Evolutionary conservation across 1,284 basidiomycete species (phyloP).

Genomic region (Leccinum fuscescens): DNA sequence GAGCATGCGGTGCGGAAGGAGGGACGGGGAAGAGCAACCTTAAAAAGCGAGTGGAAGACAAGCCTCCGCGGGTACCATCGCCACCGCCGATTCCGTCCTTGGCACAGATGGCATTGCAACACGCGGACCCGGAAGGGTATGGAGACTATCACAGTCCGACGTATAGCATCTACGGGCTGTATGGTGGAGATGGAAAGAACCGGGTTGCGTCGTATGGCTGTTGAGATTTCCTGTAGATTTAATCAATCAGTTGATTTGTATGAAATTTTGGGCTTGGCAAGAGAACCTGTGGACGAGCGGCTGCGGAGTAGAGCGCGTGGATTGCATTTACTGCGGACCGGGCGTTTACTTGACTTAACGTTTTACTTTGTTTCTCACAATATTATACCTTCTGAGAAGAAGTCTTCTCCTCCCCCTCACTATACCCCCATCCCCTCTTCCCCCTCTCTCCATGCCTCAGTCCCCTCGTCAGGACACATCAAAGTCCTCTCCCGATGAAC

Average conservation of each 20-base stretch:
- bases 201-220: conserved; percentile 34
- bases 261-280: conserved; percentile 6
- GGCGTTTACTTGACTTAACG: neutral
- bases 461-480: conserved; percentile 23
- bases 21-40: conserved; percentile 19
- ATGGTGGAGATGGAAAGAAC: conserved; percentile 63
- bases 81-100: conserved; percentile 72
- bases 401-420: neutral
- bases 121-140: conserved; percentile 58
- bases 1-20: neutral
- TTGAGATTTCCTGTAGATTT: neutral
- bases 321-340: conserved; percentile 12
- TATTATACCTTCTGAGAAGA: neutral
- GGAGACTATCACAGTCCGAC: conserved; percentile 73
- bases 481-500: conserved; percentile 36
- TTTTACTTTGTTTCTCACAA: neutral
- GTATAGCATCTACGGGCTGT: conserved; percentile 76
- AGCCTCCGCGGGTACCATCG: conserved; percentile 73
- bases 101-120: conserved; percentile 71
- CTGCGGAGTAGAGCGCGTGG: conserved; percentile 24
- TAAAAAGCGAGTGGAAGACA: conserved; percentile 47
- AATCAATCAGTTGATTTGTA: conserved; percentile 32
- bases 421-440: neutral
- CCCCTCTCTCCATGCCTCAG: conserved; percentile 24
- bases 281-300: neutral